Base-by-base conservation (phyloP, 345 rosid species). In the Boechera stricta region DNA sequence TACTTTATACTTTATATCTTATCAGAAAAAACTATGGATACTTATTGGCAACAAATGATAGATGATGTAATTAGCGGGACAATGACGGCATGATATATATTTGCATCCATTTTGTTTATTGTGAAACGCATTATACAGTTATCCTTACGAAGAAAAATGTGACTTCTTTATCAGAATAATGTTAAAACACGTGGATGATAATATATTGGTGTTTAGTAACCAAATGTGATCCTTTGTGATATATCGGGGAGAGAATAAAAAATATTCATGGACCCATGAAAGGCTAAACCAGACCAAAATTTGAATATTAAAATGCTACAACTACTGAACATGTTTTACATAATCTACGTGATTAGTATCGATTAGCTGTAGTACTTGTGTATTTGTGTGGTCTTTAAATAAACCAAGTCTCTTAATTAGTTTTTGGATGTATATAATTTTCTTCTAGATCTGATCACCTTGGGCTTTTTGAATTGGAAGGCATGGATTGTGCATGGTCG, bases 311-410 rank as follows among this genome's bases (percentile, higher is more conserved):
- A 71, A 77, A n/a, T 36, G 60, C 45, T 55, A 38, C 54, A 64
- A 64, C 76, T 56, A 71, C 67, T 71, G n/a, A 71, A 71, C 80
- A 77, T 71, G 72, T 55, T 71, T 69, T 64, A 56, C 81, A 77
- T 71, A 29, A 64, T 64, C 36, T 70, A 38, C 35, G 71, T 57
- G 21, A 71, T 77, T 71, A 77, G 18, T 10, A 71, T 64, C 55
- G 69, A 66, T 73, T 72, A 67, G 74, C 77, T 78, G 81, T 78
- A 72, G 73, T n/a, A 39, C 36, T 52, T 24, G 38, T 66, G 49
- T 51, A 59, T 77, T 9, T 78, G 16, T 57, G 59, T 72, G 63
- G 62, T 78, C 54, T 51, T 65, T 38, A 48, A 71, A 29, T 70
- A 64, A 64, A 63, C 53, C 53, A 64, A 63, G 58, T 70, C 42